Base-by-base conservation (phyloP, 2,329 filamentous ascomycete genomes). In the Apiospora rasikravindrae region DNA sequence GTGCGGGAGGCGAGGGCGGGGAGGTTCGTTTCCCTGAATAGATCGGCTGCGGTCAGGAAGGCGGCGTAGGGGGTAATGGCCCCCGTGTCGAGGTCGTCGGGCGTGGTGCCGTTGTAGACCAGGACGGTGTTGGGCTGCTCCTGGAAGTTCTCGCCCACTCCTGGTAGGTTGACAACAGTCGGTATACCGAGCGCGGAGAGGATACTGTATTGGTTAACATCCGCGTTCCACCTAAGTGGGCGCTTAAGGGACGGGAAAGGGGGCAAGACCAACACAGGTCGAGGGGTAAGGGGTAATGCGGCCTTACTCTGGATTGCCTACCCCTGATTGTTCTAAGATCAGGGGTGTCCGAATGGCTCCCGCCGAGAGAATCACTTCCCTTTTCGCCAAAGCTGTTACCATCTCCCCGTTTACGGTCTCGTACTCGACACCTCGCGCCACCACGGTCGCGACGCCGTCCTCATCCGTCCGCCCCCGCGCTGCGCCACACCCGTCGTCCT, bases 91-190 rank as follows among this genome's bases (percentile, higher is more conserved):
- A 77, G 76, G 19, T 37, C 16, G 1, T 33, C 51, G 7, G 51
- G 26, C 1, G 74, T 26, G 19, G 73, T 77, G 61, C 72, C 74
- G 13, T 70, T 73, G 67, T 79, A 82, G 6, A 73, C 53, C 7
- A 83, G 68, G 0, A 70, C 49, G 2, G 74, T 76, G 71, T 79
- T 79, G 19, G 88, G 78, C 76, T 90, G 87, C 68, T 89, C 87
- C 73, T 87, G 83, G 0, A 89, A 78, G 75, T 88, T 86, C 75
- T 87, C 85, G 0, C 88, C 88, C 0, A 89, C 87, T 3, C 86
- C 87, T 0, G 85, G 85, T 0, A 85, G 81, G 40, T 87, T 79
- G 6, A 88, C 77, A 24, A 81, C 77, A 37, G 82, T 81, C 16
- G 83, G 73, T 72, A 89, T 87, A 19, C 81, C 83, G 49, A 84